Conservation (phyloP, 495 filamentous ascomycete genomes). For the Xylaria grammica region DNA sequence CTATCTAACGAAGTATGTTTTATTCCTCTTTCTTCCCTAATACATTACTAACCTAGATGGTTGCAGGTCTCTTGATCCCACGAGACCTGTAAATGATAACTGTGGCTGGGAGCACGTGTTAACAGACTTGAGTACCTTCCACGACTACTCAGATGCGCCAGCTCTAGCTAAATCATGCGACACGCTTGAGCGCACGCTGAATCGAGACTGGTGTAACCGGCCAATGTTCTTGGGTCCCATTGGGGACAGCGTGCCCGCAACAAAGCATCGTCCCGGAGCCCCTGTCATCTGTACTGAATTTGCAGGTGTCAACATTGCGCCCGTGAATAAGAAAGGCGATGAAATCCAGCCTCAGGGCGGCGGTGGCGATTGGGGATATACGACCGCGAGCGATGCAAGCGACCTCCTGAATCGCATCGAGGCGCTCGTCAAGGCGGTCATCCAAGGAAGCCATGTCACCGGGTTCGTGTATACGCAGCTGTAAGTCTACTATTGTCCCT, state of each 20-base stretch:
- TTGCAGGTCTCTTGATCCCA: constrained; percentile 57
- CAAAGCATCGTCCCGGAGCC: constrained; percentile 51
- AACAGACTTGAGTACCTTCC: constrained; percentile 65
- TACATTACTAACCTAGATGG: constrained; percentile 11
- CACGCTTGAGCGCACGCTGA: constrained; percentile 51
- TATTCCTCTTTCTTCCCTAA: not conserved
- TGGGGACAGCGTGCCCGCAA: constrained; percentile 45
- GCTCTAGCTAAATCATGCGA: constrained; percentile 55
- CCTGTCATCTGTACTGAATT: constrained; percentile 65
- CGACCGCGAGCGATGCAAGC: constrained; percentile 38
- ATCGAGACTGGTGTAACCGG: constrained; percentile 44
- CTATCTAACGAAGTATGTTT: constrained; percentile 60
- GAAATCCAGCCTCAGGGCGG: constrained; percentile 23
- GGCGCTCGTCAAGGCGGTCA: constrained; percentile 35
- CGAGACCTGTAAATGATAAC: constrained; percentile 66
- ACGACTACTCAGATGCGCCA: constrained; percentile 61
- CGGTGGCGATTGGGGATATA: constrained; percentile 44
- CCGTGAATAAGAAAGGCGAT: constrained; percentile 34
- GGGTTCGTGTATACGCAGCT: constrained; percentile 44
- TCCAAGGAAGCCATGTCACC: constrained; percentile 31
- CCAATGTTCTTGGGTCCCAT: constrained; percentile 56
- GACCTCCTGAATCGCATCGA: constrained; percentile 38
- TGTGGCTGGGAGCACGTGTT: constrained; percentile 67
- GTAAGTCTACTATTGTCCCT: constrained; percentile 27
- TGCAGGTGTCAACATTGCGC: constrained; percentile 64